Evolutionary conservation across 2,329 filamentous ascomycete genomes (phyloP).

Genomic region (Fusarium sp.): DNA sequence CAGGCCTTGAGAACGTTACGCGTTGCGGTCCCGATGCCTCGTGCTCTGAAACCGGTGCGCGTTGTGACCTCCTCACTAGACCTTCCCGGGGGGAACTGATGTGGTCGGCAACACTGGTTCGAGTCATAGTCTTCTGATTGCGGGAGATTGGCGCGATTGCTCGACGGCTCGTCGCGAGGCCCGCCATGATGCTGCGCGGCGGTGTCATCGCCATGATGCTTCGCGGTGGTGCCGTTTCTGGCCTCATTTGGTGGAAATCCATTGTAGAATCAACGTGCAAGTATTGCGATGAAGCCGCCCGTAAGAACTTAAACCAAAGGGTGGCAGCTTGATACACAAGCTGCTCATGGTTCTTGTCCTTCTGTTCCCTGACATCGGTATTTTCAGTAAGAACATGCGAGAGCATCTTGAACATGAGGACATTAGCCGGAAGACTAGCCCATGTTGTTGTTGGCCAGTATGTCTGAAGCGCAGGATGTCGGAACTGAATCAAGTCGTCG

Average conservation of each 20-base stretch:
- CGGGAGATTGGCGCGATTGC: neutral
- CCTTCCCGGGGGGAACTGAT: no score
- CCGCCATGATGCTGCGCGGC: neutral
- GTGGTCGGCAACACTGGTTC: neutral
- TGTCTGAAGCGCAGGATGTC: neutral
- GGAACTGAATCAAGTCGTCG: neutral
- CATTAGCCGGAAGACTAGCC: neutral
- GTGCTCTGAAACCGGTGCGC: neutral
- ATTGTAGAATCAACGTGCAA: neutral
- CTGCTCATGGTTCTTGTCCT: neutral
- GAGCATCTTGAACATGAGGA: neutral
- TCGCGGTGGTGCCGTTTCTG: neutral
- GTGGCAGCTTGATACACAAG: neutral
- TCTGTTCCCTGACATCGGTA: neutral
- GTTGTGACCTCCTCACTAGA: neutral
- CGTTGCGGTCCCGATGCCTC: neutral
- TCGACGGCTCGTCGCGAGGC: neutral
- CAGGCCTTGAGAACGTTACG: neutral
- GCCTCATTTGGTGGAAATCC: neutral
- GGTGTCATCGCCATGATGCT: neutral
- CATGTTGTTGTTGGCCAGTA: neutral
- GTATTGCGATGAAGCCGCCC: neutral
- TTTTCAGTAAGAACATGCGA: neutral
- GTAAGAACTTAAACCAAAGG: neutral
- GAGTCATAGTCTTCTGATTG: neutral